A percentile compares a stretch with the other conserved stretches of the same genome.
phyloP scores from a whole-genome alignment of 2,329 filamentous ascomycete species.

The Aspergillus luchuensis region DNA sequence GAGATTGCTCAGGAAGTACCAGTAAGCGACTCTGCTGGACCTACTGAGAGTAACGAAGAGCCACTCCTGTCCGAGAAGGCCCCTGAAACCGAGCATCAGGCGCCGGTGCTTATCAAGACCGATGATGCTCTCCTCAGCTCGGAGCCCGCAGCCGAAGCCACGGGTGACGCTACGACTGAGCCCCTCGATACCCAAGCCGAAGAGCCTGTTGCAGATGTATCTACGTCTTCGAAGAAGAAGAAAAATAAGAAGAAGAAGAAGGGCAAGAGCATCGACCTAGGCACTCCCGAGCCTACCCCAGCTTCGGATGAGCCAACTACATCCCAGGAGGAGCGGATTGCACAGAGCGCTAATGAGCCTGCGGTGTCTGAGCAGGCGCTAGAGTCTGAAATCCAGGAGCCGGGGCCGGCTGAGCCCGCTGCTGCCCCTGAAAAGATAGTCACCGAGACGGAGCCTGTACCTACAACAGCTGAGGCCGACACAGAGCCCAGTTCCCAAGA shows the following conservation, averaged over 20 bases:
- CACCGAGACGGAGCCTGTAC: neutral
- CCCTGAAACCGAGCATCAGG: neutral
- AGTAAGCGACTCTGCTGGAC: neutral
- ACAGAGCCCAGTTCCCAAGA: neutral
- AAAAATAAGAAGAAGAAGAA: constrained; percentile 44
- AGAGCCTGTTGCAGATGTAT: constrained; percentile 20
- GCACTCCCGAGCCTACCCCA: constrained; percentile 19
- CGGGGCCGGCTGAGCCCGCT: neutral
- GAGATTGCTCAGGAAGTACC: neutral
- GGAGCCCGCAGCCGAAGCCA: constrained; percentile 14
- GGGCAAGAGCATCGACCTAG: constrained; percentile 22
- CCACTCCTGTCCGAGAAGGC: neutral
- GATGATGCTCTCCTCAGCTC: neutral
- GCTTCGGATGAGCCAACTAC: neutral
- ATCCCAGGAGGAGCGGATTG: neutral
- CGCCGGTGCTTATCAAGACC: neutral
- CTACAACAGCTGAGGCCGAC: neutral
- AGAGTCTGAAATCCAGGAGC: neutral
- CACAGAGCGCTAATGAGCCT: no score
- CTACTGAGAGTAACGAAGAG: neutral
- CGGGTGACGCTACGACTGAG: constrained; percentile 1
- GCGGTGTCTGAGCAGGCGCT: neutral
- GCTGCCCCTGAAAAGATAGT: neutral
- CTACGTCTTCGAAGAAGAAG: constrained; percentile 29
- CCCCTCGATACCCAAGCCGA: neutral